Conservation (phyloP, 2,329 filamentous ascomycete genomes). For the Fusarium sp. region DNA sequence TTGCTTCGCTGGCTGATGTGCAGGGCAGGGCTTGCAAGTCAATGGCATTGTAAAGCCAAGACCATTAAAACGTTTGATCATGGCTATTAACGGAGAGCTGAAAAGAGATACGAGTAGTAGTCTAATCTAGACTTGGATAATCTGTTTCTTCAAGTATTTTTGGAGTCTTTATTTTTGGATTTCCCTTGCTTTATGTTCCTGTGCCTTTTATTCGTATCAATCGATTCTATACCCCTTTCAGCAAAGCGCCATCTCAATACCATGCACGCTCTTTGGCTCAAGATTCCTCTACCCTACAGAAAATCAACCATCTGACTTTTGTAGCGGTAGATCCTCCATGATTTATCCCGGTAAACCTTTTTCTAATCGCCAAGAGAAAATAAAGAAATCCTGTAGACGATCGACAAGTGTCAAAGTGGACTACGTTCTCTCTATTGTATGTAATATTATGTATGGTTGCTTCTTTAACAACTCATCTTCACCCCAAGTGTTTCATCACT, state of each 20-base stretch:
- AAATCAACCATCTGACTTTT: background rate
- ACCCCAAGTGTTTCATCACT: background rate
- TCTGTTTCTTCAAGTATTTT: background rate
- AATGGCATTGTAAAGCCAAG: background rate
- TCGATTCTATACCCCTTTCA: slow-evolving; percentile 7
- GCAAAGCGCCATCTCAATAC: slow-evolving; percentile 7
- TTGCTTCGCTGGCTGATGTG: background rate
- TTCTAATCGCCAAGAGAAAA: background rate
- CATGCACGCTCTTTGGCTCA: slow-evolving; percentile 1
- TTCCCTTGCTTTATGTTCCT: background rate
- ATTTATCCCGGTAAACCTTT: background rate
- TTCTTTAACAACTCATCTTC: background rate
- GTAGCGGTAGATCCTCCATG: background rate
- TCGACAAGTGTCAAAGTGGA: background rate
- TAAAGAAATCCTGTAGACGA: background rate
- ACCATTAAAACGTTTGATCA: background rate
- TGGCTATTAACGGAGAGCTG: background rate
- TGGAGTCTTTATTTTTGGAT: background rate
- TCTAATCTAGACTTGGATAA: background rate
- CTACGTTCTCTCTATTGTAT: background rate
- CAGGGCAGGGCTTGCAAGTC: background rate
- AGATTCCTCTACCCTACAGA: background rate
- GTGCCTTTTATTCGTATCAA: slow-evolving; percentile 4
- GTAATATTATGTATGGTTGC: background rate
- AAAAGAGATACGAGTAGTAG: background rate